Percentiles rank a stretch among this genome's conserved stretches.
phyloP scores from a whole-genome alignment of 139 green algal species.

The Ettlia oleoabundans region DNA sequence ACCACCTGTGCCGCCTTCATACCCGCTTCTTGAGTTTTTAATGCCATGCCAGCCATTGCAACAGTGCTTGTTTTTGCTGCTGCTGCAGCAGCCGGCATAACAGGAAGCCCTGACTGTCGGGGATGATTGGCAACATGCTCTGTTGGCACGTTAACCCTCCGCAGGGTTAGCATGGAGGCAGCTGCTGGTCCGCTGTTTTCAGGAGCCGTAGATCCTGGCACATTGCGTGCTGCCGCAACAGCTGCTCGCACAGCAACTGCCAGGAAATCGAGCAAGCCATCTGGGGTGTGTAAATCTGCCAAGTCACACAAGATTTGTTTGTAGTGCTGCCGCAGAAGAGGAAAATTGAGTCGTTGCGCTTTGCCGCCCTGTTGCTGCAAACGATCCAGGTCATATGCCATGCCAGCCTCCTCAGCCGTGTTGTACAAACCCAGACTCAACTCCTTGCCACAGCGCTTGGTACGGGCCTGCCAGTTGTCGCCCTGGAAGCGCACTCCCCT shows the following conservation, averaged over 20 bases:
- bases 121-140: no score
- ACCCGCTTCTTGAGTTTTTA: neutral
- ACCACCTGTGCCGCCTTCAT: neutral
- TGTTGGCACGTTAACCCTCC: neutral
- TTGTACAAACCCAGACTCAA: constrained; percentile 30
- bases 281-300: neutral
- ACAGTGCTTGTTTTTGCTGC: no score
- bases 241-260: constrained; percentile 15
- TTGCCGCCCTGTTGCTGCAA: constrained; percentile 29
- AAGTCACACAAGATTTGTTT: constrained; percentile 21
- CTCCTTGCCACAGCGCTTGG: constrained; percentile 15
- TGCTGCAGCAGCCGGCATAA: neutral
- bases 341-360: constrained; percentile 39
- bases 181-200: constrained; percentile 4
- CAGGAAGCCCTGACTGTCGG: neutral
- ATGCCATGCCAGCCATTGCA: neutral
- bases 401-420: constrained; percentile 30
- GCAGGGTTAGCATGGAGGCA: neutral
- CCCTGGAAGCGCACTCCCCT: constrained; percentile 30
- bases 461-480: constrained; percentile 29
- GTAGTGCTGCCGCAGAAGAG: constrained; percentile 26
- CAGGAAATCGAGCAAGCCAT: constrained; percentile 28
- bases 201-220: neutral
- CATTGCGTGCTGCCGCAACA: neutral
- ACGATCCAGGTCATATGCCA: constrained; percentile 29